Percentiles rank a stretch among this genome's conserved stretches.
Conservation (phyloP, 2,329 filamentous ascomycete genomes). For the Fusarium bulbicola region DNA sequence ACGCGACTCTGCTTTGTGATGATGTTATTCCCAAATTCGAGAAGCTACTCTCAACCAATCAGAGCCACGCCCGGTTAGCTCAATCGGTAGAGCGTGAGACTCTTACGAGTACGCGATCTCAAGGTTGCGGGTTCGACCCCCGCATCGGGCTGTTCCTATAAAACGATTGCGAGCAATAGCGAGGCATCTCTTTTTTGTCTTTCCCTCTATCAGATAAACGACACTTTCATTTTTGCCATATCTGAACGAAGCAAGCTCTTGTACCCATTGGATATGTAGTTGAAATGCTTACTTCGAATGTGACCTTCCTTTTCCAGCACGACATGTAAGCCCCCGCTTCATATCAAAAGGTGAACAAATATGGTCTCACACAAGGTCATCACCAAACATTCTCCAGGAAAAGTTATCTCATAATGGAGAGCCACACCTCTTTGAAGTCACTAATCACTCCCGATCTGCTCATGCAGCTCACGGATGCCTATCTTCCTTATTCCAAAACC, state of each 20-base stretch:
- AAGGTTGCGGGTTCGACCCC: constrained; percentile 65
- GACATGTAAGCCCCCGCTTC: background rate
- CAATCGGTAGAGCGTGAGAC: constrained; percentile 71
- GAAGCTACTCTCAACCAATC: background rate
- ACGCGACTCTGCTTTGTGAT: accelerated
- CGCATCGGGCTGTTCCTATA: constrained; percentile 49
- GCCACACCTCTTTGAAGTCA: background rate
- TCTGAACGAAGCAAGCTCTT: accelerated
- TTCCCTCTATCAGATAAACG: too few species aligned
- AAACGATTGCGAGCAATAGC: constrained; percentile 66
- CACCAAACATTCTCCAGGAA: background rate
- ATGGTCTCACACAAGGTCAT: accelerated
- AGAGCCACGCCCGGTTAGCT: constrained; percentile 48
- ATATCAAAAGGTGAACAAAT: background rate
- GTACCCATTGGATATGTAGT: accelerated
- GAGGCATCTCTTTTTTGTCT: constrained; percentile 46
- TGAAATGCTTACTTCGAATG: accelerated
- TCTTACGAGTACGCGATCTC: constrained; percentile 61
- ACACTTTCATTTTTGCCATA: background rate
- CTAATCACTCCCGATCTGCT: background rate
- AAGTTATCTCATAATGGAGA: background rate
- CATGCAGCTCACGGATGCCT: background rate
- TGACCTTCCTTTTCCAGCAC: background rate
- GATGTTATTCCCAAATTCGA: accelerated
- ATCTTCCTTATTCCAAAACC: background rate